Evolutionary conservation across 2,329 filamentous ascomycete genomes (phyloP).

Genomic region (Neopestalotiopsis sp.): DNA sequence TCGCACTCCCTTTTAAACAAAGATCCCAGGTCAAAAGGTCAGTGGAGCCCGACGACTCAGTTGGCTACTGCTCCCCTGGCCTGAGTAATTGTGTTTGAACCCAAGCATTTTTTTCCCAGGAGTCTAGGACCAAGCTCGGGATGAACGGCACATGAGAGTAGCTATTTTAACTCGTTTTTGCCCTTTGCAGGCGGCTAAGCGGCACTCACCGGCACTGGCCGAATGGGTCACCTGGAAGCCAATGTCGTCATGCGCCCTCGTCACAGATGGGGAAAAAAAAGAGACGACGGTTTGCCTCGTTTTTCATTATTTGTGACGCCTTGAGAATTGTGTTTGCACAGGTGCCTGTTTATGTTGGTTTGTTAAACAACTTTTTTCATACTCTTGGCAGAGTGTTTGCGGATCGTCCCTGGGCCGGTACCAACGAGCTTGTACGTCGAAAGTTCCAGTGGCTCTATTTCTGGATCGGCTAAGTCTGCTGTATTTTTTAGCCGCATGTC

Average conservation of each 20-base stretch:
- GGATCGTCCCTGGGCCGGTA: too few relatives aligned
- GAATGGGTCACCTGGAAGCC: neutral
- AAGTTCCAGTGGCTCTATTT: too few relatives aligned
- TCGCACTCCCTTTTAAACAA: neutral
- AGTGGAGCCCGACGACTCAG: neutral
- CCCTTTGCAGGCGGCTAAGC: neutral
- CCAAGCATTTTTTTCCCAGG: neutral
- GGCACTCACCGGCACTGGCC: neutral
- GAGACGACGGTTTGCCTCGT: too few relatives aligned
- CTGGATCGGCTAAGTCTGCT: too few relatives aligned
- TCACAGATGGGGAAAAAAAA: neutral
- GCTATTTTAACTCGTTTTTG: neutral
- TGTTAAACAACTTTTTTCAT: too few relatives aligned
- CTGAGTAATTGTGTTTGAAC: conserved; percentile 3
- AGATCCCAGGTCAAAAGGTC: neutral
- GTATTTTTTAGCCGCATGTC: neutral
- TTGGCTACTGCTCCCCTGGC: neutral
- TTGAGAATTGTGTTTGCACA: too few relatives aligned
- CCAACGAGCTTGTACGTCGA: too few relatives aligned
- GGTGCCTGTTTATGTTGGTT: too few relatives aligned
- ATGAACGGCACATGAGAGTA: neutral
- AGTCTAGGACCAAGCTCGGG: neutral
- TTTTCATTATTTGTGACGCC: too few relatives aligned
- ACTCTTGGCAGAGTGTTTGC: too few relatives aligned
- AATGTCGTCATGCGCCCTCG: neutral